phyloP scores from a whole-genome alignment of 176 grass and related monocot species.

The sorghum (Sorghum bicolor) region Sorghum_bicolor_NCBIv3 NC_012877.2:6436501-6437000 shows the following conservation, averaged over 20 bases:
- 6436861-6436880: slow-evolving; percentile 55
- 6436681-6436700: slow-evolving; percentile 7
- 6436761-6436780: slow-evolving; percentile 1
- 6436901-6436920: slow-evolving; percentile 69
- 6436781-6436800: slow-evolving; percentile 1
- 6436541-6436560: too few species aligned
- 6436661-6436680: too few species aligned
- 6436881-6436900: slow-evolving; percentile 68
- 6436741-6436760: not conserved
- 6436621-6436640: too few species aligned
- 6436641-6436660: too few species aligned
- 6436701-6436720: slow-evolving; percentile 23
- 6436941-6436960: slow-evolving; percentile 99
- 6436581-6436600: too few species aligned
- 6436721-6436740: not conserved
- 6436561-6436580: too few species aligned
- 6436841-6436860: slow-evolving; percentile 80
- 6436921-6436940: slow-evolving; percentile 68
- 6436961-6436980: slow-evolving; percentile 79
- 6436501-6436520: too few species aligned
- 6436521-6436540: too few species aligned
- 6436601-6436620: too few species aligned
- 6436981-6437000: slow-evolving; percentile 46
- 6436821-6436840: slow-evolving; percentile 91
- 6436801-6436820: slow-evolving; percentile 4